Conservation (phyloP, 139 green algal genomes). For the Haematococcus lacustris region DNA sequence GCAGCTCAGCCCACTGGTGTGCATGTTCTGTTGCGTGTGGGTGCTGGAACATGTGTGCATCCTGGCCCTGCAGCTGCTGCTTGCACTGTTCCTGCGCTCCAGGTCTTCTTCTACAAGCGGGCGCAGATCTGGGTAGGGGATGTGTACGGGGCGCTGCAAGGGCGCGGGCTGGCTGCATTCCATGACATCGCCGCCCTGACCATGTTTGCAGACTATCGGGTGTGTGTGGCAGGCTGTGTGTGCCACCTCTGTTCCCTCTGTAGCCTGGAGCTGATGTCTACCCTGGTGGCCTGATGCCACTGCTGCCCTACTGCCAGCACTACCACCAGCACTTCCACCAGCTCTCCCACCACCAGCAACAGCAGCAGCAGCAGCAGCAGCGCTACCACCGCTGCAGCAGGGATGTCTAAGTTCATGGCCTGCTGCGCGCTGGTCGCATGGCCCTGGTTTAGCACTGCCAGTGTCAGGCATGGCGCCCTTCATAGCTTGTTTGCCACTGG, state of each 20-base stretch:
- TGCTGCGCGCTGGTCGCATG: too few species aligned
- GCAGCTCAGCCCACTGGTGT: too few species aligned
- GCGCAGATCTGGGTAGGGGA: conserved; percentile 94
- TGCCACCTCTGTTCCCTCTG: background rate
- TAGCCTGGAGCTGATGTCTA: background rate
- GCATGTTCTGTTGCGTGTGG: too few species aligned
- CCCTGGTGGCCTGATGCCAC: too few species aligned
- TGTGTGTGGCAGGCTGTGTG: background rate
- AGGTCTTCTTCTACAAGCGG: conserved; percentile 92
- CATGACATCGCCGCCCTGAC: conserved; percentile 76
- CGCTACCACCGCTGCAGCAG: background rate
- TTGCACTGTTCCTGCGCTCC: too few species aligned
- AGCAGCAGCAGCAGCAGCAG: background rate
- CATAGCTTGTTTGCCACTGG: too few species aligned
- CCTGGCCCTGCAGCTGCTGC: too few species aligned
- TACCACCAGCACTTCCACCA: background rate
- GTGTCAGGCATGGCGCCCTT: too few species aligned
- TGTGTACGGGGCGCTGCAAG: conserved; percentile 79
- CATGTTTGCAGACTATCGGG: conserved; percentile 89
- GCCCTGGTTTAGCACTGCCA: too few species aligned
- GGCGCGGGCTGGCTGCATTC: conserved; percentile 65
- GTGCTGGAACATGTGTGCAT: too few species aligned
- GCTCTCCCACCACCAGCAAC: background rate
- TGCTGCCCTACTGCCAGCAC: background rate
- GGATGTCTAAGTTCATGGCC: background rate